phyloP scores from a whole-genome alignment of 768 basidiomycete genomes.

The Tephrocybe sp. region DNA sequence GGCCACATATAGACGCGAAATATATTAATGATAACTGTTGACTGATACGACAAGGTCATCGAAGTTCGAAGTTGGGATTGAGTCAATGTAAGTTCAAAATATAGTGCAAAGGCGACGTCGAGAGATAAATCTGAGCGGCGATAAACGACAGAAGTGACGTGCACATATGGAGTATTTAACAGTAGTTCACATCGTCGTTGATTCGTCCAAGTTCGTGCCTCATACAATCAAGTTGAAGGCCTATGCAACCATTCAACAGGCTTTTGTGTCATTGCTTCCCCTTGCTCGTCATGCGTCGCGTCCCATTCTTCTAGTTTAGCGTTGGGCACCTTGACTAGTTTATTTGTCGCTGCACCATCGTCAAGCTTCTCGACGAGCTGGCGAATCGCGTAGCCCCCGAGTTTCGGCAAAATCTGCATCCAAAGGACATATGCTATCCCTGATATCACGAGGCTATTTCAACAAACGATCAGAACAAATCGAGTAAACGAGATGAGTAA shows the following conservation, averaged over 20 bases:
- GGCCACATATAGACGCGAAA: too few species aligned
- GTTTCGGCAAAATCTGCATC: conserved; percentile 41
- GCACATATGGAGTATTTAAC: too few species aligned
- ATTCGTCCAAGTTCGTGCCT: too few species aligned
- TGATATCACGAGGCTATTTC: conserved; percentile 27
- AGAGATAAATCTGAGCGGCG: too few species aligned
- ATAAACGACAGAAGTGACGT: too few species aligned
- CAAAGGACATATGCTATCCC: conserved; percentile 31
- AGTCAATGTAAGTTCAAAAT: too few species aligned
- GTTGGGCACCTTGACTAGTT: conserved; percentile 31
- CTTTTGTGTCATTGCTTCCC: conserved; percentile 21
- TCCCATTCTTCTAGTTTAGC: conserved; percentile 32
- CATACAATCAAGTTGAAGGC: background rate
- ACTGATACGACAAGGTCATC: too few species aligned
- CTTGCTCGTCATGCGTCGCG: conserved; percentile 33
- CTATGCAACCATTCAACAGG: background rate
- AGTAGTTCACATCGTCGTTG: too few species aligned
- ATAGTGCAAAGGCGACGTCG: too few species aligned
- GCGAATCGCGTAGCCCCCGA: conserved; percentile 43
- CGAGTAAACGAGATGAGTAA: background rate
- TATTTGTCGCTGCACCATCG: conserved; percentile 31
- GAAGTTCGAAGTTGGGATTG: too few species aligned
- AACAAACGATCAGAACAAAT: background rate
- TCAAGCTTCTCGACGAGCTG: conserved; percentile 43
- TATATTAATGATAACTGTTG: too few species aligned